These are phyloP conservation scores for Zygnema circumcarinatum DNA, from an alignment of 139 green algal genomes.

Conservation along the genomic window DNA sequence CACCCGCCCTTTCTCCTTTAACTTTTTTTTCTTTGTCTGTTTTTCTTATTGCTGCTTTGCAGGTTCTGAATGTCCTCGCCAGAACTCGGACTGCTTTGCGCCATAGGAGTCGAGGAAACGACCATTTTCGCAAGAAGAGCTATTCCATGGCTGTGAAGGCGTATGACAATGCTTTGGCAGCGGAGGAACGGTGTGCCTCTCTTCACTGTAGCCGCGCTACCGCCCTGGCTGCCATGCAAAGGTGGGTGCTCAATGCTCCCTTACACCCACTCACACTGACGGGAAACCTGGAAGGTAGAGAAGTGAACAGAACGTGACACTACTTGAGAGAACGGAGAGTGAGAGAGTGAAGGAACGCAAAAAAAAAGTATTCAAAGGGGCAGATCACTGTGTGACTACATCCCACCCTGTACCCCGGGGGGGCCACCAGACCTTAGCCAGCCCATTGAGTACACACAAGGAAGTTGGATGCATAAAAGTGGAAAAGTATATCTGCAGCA, in stretches of 20 bases:
- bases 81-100: neutral
- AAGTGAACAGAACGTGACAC: neutral
- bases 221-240: neutral
- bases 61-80: slow-evolving; percentile 4
- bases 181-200: slow-evolving; percentile 8
- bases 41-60: too few species aligned
- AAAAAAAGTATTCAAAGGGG: neutral
- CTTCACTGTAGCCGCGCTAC: slow-evolving; percentile 8
- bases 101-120: slow-evolving; percentile 2
- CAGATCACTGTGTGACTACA: neutral
- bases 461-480: too few species aligned
- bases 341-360: neutral
- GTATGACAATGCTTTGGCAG: slow-evolving; percentile 1
- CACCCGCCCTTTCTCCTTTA: too few species aligned
- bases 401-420: too few species aligned
- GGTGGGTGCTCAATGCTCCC: neutral
- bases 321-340: neutral
- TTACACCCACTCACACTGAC: neutral
- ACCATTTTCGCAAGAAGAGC: slow-evolving; percentile 9
- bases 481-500: neutral
- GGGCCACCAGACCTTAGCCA: too few species aligned
- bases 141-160: slow-evolving; percentile 7
- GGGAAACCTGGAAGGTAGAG: neutral
- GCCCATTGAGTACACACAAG: too few species aligned
- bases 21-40: too few species aligned